A percentile compares a stretch with the other conserved stretches of the same genome.
Evolutionary conservation across 768 basidiomycete genomes (phyloP).

Genomic region (Cyclocybe aegerita): DNA sequence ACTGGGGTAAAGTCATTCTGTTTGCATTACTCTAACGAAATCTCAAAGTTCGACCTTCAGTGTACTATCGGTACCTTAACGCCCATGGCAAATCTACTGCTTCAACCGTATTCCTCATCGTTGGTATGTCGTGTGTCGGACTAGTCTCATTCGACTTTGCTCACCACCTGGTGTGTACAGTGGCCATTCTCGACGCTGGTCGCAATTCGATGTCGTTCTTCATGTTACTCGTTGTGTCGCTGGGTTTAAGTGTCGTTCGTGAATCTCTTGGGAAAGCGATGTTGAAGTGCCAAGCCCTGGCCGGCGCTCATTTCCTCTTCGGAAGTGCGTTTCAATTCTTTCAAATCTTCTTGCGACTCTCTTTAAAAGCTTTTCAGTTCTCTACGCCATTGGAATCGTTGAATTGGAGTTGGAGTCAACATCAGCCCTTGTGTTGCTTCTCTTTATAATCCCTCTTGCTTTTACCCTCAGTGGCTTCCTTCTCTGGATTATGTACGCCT

Average conservation of each 20-base stretch:
- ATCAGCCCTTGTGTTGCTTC: slow-evolving; percentile 75
- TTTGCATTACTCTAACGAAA: slow-evolving; percentile 4
- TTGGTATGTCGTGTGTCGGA: slow-evolving; percentile 52
- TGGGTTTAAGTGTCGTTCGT: slow-evolving; percentile 89
- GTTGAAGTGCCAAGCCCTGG: slow-evolving; percentile 79
- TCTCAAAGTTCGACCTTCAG: slow-evolving; percentile 33
- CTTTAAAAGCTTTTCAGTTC: slow-evolving; percentile 42
- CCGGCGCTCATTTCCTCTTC: slow-evolving; percentile 87
- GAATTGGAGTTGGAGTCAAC: slow-evolving; percentile 90
- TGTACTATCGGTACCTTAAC: slow-evolving; percentile 94
- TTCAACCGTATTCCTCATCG: slow-evolving; percentile 88
- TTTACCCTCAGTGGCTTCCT: slow-evolving; percentile 96
- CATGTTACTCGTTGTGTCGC: slow-evolving; percentile 87
- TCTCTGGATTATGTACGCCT: slow-evolving; percentile 90
- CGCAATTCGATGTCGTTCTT: slow-evolving; percentile 95
- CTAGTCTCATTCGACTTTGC: neutral
- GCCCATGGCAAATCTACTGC: slow-evolving; percentile 73
- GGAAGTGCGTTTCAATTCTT: slow-evolving; percentile 66
- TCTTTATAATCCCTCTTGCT: slow-evolving; percentile 93
- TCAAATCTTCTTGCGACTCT: neutral
- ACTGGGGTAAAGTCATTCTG: slow-evolving; percentile 59
- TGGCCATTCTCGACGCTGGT: slow-evolving; percentile 93
- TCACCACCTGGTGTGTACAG: slow-evolving; percentile 34
- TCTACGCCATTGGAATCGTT: slow-evolving; percentile 95
- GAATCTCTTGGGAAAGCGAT: slow-evolving; percentile 86